Evolutionary conservation across 805 yeast species (phyloP).

Genomic region (Wickerhamiella sorbophila): DNA sequence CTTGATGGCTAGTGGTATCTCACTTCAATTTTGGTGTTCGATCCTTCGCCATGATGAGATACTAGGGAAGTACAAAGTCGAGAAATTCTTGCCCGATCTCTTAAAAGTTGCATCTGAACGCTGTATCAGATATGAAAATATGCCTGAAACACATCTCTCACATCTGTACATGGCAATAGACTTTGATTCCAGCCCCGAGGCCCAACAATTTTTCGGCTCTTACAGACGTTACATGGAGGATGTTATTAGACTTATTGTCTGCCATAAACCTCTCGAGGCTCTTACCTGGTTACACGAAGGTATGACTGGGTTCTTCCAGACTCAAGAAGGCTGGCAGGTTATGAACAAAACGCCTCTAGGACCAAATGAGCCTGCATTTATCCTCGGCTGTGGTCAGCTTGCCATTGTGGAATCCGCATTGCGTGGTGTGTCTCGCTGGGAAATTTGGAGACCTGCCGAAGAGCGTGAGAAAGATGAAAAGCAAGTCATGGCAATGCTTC

Average conservation of each 20-base stretch:
- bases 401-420: constrained; percentile 79
- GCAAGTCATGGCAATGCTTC: constrained; percentile 52
- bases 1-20: constrained; percentile 76
- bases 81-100: constrained; percentile 46
- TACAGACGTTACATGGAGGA: constrained; percentile 81
- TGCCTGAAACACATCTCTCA: constrained; percentile 50
- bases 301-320: constrained; percentile 50
- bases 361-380: constrained; percentile 37
- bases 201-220: constrained; percentile 58
- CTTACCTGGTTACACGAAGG: constrained; percentile 68
- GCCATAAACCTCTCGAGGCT: constrained; percentile 72
- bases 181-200: constrained; percentile 76
- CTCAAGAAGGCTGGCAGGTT: constrained; percentile 52
- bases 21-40: constrained; percentile 89
- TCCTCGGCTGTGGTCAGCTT: constrained; percentile 68
- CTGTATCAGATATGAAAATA: constrained; percentile 54
- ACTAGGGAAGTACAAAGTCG: constrained; percentile 27
- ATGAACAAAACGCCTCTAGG: constrained; percentile 28
- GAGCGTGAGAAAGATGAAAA: constrained; percentile 33
- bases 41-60: constrained; percentile 70
- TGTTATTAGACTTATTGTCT: constrained; percentile 72
- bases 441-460: constrained; percentile 66
- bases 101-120: constrained; percentile 67
- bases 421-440: constrained; percentile 90
- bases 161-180: constrained; percentile 64